phyloP scores from a whole-genome alignment of 2,329 filamentous ascomycete genomes.

The Diplodia scrobiculata region DNA sequence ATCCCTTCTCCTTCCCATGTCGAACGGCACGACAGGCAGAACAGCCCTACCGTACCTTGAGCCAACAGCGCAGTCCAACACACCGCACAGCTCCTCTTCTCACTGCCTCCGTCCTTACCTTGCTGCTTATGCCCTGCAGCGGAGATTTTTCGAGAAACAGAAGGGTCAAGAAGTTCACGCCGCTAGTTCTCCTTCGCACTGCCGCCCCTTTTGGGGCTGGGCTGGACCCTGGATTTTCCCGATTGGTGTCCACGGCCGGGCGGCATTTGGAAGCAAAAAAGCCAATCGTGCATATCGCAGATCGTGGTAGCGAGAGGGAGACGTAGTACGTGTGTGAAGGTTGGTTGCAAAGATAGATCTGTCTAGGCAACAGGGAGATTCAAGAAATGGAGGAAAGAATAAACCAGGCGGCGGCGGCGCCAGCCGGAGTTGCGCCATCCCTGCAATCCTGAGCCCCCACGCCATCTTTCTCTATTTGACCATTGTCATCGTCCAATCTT shows the following conservation, averaged over 20 bases:
- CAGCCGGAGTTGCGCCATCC: constrained; percentile 16
- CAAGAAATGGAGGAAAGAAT: neutral
- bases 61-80: neutral
- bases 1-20: constrained; percentile 7
- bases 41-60: neutral
- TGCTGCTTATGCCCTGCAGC: constrained; percentile 22
- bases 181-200: no score
- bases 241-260: neutral
- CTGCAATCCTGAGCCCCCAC: neutral
- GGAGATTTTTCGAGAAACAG: constrained; percentile 17
- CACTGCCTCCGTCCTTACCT: constrained; percentile 7
- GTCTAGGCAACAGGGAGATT: no score
- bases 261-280: neutral
- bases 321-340: no score
- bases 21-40: neutral
- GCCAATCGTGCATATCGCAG: neutral
- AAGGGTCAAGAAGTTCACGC: no score
- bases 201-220: no score
- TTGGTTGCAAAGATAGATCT: neutral
- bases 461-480: neutral
- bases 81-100: neutral
- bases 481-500: neutral
- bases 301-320: neutral
- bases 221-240: no score
- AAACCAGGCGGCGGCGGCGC: neutral